phyloP scores from a whole-genome alignment of 2,329 filamentous ascomycete genomes.

The Cryphonectria radicalis region DNA sequence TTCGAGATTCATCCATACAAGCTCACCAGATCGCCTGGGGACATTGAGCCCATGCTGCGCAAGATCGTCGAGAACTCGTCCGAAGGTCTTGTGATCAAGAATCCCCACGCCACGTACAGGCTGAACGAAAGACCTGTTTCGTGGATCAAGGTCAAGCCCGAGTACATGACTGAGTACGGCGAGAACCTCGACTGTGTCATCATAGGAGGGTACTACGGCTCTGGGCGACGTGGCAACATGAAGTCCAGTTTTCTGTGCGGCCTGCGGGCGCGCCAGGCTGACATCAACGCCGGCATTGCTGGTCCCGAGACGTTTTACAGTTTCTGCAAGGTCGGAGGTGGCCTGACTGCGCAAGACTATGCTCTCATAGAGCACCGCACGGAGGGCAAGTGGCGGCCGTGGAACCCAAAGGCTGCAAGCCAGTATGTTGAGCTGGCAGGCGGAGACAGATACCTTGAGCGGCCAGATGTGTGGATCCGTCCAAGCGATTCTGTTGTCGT shows the following conservation, averaged over 20 bases:
- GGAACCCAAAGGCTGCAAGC: slow-evolving; percentile 77
- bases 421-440: slow-evolving; percentile 82
- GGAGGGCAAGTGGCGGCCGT: slow-evolving; percentile 88
- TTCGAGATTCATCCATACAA: slow-evolving; percentile 81
- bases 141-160: slow-evolving; percentile 98
- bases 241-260: slow-evolving; percentile 92
- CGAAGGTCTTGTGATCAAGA: slow-evolving; percentile 92
- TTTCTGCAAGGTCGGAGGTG: slow-evolving; percentile 99
- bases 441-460: slow-evolving; percentile 69
- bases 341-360: slow-evolving; percentile 85
- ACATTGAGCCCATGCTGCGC: slow-evolving; percentile 79
- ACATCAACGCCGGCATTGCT: slow-evolving; percentile 57
- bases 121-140: slow-evolving; percentile 91
- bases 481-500: slow-evolving; percentile 87
- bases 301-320: slow-evolving; percentile 80
- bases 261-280: slow-evolving; percentile 72
- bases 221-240: slow-evolving; percentile 79
- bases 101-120: slow-evolving; percentile 82
- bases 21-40: slow-evolving; percentile 66
- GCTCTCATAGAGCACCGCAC: slow-evolving; percentile 80
- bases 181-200: slow-evolving; percentile 90
- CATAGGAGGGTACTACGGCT: slow-evolving; percentile 91
- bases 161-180: slow-evolving; percentile 97
- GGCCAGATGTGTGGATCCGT: slow-evolving; percentile 91
- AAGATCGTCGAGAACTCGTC: slow-evolving; percentile 84